phyloP scores from a whole-genome alignment of 208 protist genomes.

The Crithidia sp. region DNA sequence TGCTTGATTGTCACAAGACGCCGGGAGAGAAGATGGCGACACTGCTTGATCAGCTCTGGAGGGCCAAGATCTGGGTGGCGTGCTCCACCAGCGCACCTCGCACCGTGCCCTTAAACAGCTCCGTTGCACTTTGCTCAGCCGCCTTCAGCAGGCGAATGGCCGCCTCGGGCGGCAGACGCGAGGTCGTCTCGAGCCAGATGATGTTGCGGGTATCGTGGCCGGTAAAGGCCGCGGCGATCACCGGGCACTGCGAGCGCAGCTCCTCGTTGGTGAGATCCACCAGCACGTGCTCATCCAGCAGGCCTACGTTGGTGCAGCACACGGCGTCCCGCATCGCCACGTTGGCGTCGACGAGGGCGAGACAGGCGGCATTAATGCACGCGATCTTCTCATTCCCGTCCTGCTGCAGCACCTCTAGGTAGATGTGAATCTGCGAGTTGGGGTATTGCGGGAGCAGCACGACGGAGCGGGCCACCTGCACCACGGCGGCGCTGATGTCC shows the following conservation, averaged over 20 bases:
- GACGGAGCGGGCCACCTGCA: slow-evolving; percentile 76
- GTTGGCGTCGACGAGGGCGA: slow-evolving; percentile 85
- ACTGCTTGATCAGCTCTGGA: slow-evolving; percentile 30
- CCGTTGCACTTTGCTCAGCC: slow-evolving; percentile 51
- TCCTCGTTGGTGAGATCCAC: slow-evolving; percentile 82
- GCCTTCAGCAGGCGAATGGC: slow-evolving; percentile 54
- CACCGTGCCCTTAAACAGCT: slow-evolving; percentile 49
- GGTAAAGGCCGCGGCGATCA: slow-evolving; percentile 66
- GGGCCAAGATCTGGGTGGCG: slow-evolving; percentile 50
- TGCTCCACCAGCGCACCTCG: slow-evolving; percentile 59
- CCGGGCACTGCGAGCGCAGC: slow-evolving; percentile 73
- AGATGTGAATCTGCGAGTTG: slow-evolving; percentile 88
- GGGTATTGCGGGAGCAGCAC: slow-evolving; percentile 86
- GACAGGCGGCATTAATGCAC: slow-evolving; percentile 88
- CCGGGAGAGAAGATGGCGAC: too few species aligned
- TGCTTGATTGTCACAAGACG: too few species aligned
- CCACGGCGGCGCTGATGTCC: slow-evolving; percentile 75
- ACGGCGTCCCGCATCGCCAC: slow-evolving; percentile 86
- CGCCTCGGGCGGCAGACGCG: slow-evolving; percentile 62
- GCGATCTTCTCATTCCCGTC: slow-evolving; percentile 86
- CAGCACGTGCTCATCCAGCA: slow-evolving; percentile 71
- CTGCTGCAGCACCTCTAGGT: slow-evolving; percentile 77
- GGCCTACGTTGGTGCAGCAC: slow-evolving; percentile 65
- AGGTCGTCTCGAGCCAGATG: slow-evolving; percentile 81
- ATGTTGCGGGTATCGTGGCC: slow-evolving; percentile 71